Evolutionary conservation across 139 green algal genomes (phyloP), one percentile per base, ranked within the genome.

Genomic region (Yamagishiella unicocca): DNA sequence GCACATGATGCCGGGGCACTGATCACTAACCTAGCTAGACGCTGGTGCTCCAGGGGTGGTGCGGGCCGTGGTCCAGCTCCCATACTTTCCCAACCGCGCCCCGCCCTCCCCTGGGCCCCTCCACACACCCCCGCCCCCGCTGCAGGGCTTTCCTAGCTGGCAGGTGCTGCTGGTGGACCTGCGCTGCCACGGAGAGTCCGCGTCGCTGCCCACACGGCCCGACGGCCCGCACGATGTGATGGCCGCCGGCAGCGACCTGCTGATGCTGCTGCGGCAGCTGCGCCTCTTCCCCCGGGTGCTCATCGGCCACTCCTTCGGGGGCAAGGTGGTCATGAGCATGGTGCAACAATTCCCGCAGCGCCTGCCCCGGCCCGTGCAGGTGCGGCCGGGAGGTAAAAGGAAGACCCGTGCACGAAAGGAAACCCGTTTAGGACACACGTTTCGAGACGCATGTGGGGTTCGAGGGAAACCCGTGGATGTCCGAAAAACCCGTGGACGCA

Each of bases 111-210:
- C 29, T 61, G 10, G 4, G 21, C 27, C n/a, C n/a, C n/a, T n/a
- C n/a, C 6, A 31, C 17, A 29, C 74, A 8, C 5, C 10, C 5
- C 21, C 78, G 29, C 38, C 35, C 37, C 45, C 67, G 12, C 53
- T 29, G 0, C 90, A 96, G 92, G 94, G 88, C 19, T 97, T 95
- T 76, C 95, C 96, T 17, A 84, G 91, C 2, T 97, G 94, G 95
- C 96, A 99, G 91, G 96, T 99, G 5, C 74, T 99, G 62, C 72
- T 99, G 24, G 95, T 99, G 22, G 97, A 99, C 76, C 93, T 99
- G 46, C 89, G 97, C 46, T 98, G 95, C 92, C 97, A 99, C 88
- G 97, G 97, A 17, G 95, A 98, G 45, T 96, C 91, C 12, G 92
- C 96, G 4, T 75, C 71, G 21, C 74, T 90, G 45, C 38, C 79